Evolutionary conservation across 23 red algal species (phyloP).

Genomic region (Gracilaria caudata): DNA sequence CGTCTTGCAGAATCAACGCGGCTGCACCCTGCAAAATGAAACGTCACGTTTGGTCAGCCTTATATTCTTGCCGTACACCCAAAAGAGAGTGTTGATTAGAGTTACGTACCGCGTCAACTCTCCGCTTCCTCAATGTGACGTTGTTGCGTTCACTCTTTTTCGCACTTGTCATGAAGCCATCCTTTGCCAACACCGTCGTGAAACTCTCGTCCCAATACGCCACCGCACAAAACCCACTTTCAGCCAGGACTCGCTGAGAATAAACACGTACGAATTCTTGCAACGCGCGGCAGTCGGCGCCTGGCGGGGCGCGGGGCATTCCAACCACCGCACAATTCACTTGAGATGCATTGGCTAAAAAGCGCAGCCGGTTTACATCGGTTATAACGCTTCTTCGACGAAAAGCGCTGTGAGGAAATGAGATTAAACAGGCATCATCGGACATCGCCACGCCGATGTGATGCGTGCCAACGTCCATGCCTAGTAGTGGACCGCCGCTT

Average conservation of each 20-base stretch:
- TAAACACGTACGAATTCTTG: conserved; percentile 40
- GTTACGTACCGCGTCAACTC: conserved; percentile 51
- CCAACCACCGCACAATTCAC: conserved; percentile 42
- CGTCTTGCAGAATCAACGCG: conserved; percentile 68
- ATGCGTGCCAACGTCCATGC: conserved; percentile 57
- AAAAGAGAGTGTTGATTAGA: neutral
- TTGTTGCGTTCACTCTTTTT: conserved; percentile 44
- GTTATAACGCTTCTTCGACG: conserved; percentile 10
- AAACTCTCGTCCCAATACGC: conserved; percentile 62
- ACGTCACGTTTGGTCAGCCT: neutral
- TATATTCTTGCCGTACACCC: neutral
- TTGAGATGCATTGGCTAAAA: neutral
- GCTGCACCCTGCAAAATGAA: conserved; percentile 41
- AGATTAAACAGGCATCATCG: conserved; percentile 38
- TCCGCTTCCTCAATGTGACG: conserved; percentile 10
- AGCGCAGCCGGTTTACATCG: neutral
- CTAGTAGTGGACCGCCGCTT: conserved; percentile 14
- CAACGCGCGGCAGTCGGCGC: conserved; percentile 5
- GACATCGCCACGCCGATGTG: conserved; percentile 65
- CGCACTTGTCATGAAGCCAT: conserved; percentile 17
- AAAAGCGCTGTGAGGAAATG: conserved; percentile 65
- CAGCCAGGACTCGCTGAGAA: conserved; percentile 22
- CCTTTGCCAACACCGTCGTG: conserved; percentile 42
- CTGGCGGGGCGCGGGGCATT: conserved; percentile 36
- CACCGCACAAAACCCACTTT: conserved; percentile 40